Evolutionary conservation across 768 basidiomycete genomes (phyloP).

Genomic region (Lactifluus rugatus): DNA sequence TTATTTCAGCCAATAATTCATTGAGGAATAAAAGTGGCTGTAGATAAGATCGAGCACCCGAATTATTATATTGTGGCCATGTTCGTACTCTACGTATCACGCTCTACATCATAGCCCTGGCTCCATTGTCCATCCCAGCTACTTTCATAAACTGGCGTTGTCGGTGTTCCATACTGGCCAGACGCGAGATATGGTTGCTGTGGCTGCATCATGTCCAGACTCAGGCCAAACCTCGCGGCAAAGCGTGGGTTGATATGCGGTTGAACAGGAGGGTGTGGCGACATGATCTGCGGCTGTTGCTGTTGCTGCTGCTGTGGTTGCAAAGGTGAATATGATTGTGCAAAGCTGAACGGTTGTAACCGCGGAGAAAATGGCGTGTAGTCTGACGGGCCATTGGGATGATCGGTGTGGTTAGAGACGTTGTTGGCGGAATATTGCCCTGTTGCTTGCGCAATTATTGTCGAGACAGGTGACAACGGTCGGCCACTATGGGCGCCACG

Average conservation of each 20-base stretch:
- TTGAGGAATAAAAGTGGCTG: neutral
- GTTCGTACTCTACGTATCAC: neutral
- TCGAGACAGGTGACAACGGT: slow-evolving; percentile 36
- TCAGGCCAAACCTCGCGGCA: slow-evolving; percentile 52
- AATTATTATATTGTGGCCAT: neutral
- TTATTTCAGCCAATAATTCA: neutral
- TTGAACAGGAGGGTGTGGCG: slow-evolving; percentile 38
- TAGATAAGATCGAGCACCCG: slow-evolving; percentile 4
- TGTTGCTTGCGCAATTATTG: slow-evolving; percentile 37
- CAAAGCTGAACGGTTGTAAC: slow-evolving; percentile 9
- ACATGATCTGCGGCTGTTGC: too few species aligned
- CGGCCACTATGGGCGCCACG: slow-evolving; percentile 26
- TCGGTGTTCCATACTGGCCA: neutral
- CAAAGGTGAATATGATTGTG: slow-evolving; percentile 10
- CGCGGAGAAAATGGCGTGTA: slow-evolving; percentile 10
- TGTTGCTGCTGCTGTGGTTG: slow-evolving; percentile 5
- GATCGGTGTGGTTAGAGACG: slow-evolving; percentile 20
- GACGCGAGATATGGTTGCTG: slow-evolving; percentile 16
- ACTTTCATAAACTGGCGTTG: neutral
- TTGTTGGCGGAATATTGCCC: slow-evolving; percentile 28
- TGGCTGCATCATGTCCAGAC: slow-evolving; percentile 25
- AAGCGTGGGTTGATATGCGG: slow-evolving; percentile 82
- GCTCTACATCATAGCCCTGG: neutral
- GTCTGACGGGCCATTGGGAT: slow-evolving; percentile 9
- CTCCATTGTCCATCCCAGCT: slow-evolving; percentile 12